Percentiles rank a stretch among this genome's conserved stretches.
These are phyloP conservation scores for Phalaenopsis hybrid DNA, from an alignment of 116 monocot genomes.

Conservation along the genomic window DNA sequence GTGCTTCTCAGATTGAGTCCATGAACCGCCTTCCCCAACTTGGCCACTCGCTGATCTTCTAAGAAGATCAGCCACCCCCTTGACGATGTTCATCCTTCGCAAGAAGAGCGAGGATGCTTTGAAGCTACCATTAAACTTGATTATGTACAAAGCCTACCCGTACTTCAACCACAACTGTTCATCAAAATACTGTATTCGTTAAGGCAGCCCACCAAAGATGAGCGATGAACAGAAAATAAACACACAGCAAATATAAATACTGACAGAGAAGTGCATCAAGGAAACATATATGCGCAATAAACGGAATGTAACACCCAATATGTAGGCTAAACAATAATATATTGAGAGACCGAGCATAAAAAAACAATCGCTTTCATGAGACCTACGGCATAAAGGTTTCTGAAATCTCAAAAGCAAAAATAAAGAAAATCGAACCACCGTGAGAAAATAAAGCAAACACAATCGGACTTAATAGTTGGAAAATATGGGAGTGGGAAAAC, in stretches of 20 bases:
- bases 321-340: not conserved
- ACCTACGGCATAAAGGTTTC: not conserved
- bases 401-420: not conserved
- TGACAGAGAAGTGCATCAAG: too few species aligned
- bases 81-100: conserved; percentile 67
- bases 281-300: too few species aligned
- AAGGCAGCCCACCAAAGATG: not conserved
- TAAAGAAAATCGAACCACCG: not conserved
- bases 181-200: not conserved
- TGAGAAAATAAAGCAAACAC: not conserved
- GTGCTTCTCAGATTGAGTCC: conserved; percentile 36
- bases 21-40: conserved; percentile 37
- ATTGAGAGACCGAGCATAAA: not conserved
- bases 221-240: too few species aligned
- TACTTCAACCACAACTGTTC: not conserved
- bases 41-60: conserved; percentile 62
- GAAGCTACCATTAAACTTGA: not conserved
- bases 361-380: not conserved
- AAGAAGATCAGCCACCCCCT: conserved; percentile 87
- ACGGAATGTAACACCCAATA: too few species aligned
- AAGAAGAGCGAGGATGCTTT: not conserved
- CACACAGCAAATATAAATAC: too few species aligned
- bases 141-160: not conserved
- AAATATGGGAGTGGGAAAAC: not conserved
- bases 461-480: not conserved